Evolutionary conservation across 2,329 filamentous ascomycete genomes (phyloP).

Genomic region (Aspergillus fijiensis): DNA sequence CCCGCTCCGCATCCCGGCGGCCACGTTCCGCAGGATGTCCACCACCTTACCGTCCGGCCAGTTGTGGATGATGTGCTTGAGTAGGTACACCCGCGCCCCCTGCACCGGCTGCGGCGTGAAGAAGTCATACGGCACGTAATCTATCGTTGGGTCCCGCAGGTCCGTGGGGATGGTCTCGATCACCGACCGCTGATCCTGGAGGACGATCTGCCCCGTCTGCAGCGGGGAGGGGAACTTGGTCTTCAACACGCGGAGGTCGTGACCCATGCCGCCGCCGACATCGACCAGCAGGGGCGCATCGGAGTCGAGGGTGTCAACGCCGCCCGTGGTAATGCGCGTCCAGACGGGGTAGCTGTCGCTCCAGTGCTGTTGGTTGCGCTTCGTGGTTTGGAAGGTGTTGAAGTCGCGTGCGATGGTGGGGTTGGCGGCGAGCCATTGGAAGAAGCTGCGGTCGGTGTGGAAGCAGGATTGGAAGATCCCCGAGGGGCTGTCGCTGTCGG

Average conservation of each 20-base stretch:
- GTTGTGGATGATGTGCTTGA: conserved; percentile 38
- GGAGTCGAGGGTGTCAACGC: conserved; percentile 4
- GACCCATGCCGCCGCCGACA: conserved; percentile 19
- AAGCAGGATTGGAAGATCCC: conserved; percentile 23
- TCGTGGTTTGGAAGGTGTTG: conserved; percentile 26
- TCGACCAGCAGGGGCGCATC: conserved; percentile 22
- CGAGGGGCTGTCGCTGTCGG: conserved; percentile 1
- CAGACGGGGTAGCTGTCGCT: conserved; percentile 24
- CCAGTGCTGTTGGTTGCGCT: conserved; percentile 20
- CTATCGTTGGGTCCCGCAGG: neutral
- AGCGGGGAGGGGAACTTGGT: conserved; percentile 2
- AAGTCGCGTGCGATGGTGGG: conserved; percentile 15
- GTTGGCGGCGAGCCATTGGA: conserved; percentile 17
- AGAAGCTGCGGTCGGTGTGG: conserved; percentile 14
- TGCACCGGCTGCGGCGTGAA: conserved; percentile 16
- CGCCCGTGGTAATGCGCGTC: conserved; percentile 20
- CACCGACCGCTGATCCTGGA: conserved; percentile 17
- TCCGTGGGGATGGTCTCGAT: conserved; percentile 9
- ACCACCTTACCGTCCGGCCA: conserved; percentile 30
- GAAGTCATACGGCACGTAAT: conserved; percentile 12
- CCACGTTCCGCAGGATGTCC: conserved; percentile 1
- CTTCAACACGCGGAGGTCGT: conserved; percentile 13
- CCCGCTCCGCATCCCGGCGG: conserved; percentile 1
- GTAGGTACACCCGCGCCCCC: conserved; percentile 39
- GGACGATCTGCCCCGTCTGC: conserved; percentile 12